Evolutionary conservation across 2,329 filamentous ascomycete species (phyloP).

Genomic region (Fusarium torreyae): DNA sequence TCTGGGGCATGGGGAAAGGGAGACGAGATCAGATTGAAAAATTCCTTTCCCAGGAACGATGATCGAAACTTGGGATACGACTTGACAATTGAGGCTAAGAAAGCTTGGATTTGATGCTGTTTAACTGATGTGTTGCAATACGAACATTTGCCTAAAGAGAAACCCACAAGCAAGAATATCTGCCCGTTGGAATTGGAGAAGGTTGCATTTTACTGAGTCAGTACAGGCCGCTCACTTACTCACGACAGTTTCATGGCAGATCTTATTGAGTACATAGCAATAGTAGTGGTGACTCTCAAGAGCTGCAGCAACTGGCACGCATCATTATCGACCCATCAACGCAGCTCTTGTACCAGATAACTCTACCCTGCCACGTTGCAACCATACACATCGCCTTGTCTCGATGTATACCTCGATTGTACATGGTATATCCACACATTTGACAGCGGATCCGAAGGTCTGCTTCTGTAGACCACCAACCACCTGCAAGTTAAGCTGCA

Average conservation of each 20-base stretch:
- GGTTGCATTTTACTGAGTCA: slow-evolving; percentile 6
- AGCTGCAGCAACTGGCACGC: slow-evolving; percentile 11
- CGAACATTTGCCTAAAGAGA: not conserved
- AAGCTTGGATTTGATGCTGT: not conserved
- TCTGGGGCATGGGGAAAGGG: slow-evolving; percentile 29
- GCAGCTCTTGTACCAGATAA: slow-evolving; percentile 5
- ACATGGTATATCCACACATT: slow-evolving; percentile 10
- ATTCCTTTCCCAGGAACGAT: not conserved
- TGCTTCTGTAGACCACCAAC: slow-evolving; percentile 30
- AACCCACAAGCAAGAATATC: too few relatives aligned
- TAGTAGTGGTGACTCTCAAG: not conserved
- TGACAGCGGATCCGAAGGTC: slow-evolving; percentile 44
- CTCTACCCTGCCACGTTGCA: slow-evolving; percentile 22
- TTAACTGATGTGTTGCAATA: not conserved
- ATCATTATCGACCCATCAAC: slow-evolving; percentile 28
- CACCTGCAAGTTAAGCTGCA: slow-evolving; percentile 14
- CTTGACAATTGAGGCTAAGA: not conserved
- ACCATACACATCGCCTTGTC: not conserved
- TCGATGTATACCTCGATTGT: not conserved
- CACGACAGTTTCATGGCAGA: not conserved
- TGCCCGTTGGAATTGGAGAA: slow-evolving; percentile 9
- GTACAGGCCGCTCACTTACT: not conserved
- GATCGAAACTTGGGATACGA: not conserved
- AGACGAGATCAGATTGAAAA: not conserved
- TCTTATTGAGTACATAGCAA: not conserved